A percentile compares a stretch with the other conserved stretches of the same genome.
Conservation (phyloP, 108 stramenopile genomes). For the Parietichytrium sp. region DNA sequence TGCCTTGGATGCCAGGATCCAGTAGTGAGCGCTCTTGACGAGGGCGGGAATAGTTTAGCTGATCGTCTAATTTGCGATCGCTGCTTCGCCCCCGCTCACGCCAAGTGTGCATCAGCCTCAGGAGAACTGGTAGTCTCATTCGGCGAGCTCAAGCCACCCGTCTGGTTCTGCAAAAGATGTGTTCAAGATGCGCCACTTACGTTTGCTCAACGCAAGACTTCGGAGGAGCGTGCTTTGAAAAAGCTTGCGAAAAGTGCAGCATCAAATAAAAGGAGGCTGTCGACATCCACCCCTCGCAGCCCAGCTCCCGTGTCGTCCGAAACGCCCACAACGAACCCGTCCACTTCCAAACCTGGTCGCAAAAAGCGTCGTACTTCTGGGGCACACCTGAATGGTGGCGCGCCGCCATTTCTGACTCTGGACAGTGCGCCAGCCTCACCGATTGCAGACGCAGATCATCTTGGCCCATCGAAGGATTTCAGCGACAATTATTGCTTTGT, state of each 20-base stretch:
- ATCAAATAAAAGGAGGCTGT: too few species aligned
- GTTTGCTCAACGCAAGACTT: background rate
- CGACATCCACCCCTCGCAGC: too few species aligned
- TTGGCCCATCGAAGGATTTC: background rate
- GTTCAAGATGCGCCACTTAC: background rate
- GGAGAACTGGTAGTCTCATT: background rate
- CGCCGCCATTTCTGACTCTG: too few species aligned
- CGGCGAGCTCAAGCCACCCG: background rate
- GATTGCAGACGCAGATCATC: too few species aligned
- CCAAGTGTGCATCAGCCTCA: background rate
- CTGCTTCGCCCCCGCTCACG: background rate
- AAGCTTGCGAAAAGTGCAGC: too few species aligned
- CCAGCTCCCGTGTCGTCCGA: too few species aligned
- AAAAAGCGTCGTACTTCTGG: too few species aligned
- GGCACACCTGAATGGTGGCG: too few species aligned
- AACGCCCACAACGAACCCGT: too few species aligned
- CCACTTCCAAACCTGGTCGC: too few species aligned
- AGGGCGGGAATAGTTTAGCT: background rate
- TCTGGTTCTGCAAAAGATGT: background rate
- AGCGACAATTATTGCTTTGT: background rate
- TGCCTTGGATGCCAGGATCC: background rate
- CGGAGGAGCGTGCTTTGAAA: slow-evolving; percentile 7
- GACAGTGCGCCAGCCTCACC: too few species aligned
- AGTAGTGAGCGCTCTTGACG: background rate
- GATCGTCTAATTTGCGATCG: background rate